Evolutionary conservation across 2,329 filamentous ascomycete genomes (phyloP).

Genomic region (Colletotrichum tofieldiae): DNA sequence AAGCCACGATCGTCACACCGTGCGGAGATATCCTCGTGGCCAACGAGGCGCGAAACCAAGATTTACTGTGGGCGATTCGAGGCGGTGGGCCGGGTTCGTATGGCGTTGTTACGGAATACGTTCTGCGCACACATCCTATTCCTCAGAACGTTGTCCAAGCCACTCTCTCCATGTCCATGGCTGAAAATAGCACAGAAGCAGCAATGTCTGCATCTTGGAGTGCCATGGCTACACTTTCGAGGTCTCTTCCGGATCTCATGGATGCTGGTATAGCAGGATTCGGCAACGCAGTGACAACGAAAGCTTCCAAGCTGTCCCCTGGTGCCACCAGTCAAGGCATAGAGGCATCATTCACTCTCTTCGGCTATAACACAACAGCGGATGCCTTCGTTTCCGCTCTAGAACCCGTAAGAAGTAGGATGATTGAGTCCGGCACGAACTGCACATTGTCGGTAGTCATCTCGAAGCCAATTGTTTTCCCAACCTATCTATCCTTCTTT

Average conservation of each 20-base stretch:
- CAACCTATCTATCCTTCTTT: not conserved
- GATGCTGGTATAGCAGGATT: constrained; percentile 1
- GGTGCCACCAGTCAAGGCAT: not conserved
- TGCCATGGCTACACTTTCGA: not conserved
- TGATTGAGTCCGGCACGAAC: not conserved
- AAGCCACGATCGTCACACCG: constrained; percentile 45
- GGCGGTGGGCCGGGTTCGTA: constrained; percentile 42
- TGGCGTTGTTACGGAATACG: constrained; percentile 42
- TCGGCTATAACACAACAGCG: constrained; percentile 10
- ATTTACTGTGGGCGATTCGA: constrained; percentile 43
- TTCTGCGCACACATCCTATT: constrained; percentile 36
- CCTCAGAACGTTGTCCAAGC: constrained; percentile 33
- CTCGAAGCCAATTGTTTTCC: not conserved
- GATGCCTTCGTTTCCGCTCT: not conserved
- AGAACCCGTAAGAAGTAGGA: not conserved
- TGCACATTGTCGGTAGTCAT: not conserved
- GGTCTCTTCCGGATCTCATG: constrained; percentile 2
- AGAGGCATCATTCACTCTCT: not conserved
- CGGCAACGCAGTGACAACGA: not conserved
- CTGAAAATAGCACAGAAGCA: not conserved
- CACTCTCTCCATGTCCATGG: constrained; percentile 2
- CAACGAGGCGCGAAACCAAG: constrained; percentile 39
- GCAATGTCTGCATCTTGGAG: constrained; percentile 2
- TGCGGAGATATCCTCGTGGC: constrained; percentile 43
- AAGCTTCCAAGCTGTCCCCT: not conserved